phyloP scores from a whole-genome alignment of 2,329 filamentous ascomycete species.

The Knoxdaviesia proteae region DNA sequence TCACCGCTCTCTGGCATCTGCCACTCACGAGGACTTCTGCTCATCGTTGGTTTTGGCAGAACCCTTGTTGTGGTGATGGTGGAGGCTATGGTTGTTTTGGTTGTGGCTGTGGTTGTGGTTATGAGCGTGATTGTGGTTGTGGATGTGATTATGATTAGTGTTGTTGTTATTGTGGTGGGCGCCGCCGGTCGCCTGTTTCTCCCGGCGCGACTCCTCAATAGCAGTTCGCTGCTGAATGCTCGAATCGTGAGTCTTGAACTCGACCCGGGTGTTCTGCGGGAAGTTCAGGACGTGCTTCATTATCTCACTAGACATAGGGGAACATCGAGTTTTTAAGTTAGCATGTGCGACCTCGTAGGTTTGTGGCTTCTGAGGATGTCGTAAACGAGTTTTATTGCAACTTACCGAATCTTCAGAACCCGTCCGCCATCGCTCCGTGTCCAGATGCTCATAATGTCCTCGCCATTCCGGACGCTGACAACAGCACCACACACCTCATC shows the following conservation, averaged over 20 bases:
- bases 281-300: slow-evolving; percentile 80
- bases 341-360: background rate
- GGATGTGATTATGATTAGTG: background rate
- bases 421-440: slow-evolving; percentile 80
- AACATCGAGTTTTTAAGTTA: background rate
- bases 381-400: slow-evolving; percentile 2
- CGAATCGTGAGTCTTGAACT: slow-evolving; percentile 91
- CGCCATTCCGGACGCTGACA: slow-evolving; percentile 79
- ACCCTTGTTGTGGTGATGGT: slow-evolving; percentile 1
- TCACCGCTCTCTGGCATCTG: no score
- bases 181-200: slow-evolving; percentile 34
- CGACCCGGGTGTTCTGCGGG: slow-evolving; percentile 71
- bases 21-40: no score
- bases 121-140: background rate
- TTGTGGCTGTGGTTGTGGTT: background rate
- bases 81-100: background rate
- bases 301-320: slow-evolving; percentile 44
- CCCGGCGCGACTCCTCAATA: slow-evolving; percentile 78
- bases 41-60: background rate
- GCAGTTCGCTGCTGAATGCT: slow-evolving; percentile 82
- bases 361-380: background rate
- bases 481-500: slow-evolving; percentile 94
- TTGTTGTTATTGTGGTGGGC: slow-evolving; percentile 15
- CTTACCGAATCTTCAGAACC: slow-evolving; percentile 88
- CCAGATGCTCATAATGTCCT: slow-evolving; percentile 97